Percentiles rank a stretch among this genome's conserved stretches.
These are phyloP conservation scores for Candida germanica DNA, from an alignment of 805 yeast species.

Conservation along the genomic window DNA sequence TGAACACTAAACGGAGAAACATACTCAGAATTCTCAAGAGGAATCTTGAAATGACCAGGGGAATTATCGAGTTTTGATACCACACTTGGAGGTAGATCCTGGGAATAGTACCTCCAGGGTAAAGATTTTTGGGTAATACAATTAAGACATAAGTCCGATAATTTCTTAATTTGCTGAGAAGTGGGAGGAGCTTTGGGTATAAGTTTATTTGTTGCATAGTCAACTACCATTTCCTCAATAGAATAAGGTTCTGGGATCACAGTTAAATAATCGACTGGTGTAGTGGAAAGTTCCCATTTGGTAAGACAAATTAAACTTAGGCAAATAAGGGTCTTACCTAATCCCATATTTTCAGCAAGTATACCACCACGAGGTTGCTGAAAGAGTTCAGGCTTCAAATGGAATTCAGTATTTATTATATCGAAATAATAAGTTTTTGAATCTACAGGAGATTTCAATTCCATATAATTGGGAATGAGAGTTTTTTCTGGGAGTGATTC, in stretches of 20 bases:
- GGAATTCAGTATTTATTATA: conserved; percentile 25
- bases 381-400: conserved; percentile 38
- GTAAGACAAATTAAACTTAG: conserved; percentile 55
- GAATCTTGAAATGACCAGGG: conserved; percentile 47
- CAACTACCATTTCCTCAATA: conserved; percentile 4
- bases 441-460: conserved; percentile 17
- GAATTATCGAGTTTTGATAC: conserved; percentile 26
- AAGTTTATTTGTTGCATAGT: background rate
- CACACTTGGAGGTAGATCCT: conserved; percentile 45
- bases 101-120: conserved; percentile 53
- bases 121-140: conserved; percentile 46
- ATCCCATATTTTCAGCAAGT: conserved; percentile 66
- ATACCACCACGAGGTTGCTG: conserved; percentile 58
- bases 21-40: conserved; percentile 18
- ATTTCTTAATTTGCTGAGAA: conserved; percentile 11
- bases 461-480: conserved; percentile 34
- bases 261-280: conserved; percentile 10
- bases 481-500: conserved; percentile 39
- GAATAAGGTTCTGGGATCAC: background rate
- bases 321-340: conserved; percentile 63
- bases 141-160: conserved; percentile 40
- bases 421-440: conserved; percentile 33
- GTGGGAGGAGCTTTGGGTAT: background rate
- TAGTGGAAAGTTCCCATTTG: conserved; percentile 45
- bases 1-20: conserved; percentile 18